phyloP scores from a whole-genome alignment of 1,284 basidiomycete species.

The Fomitopsis pinicola region DNA sequence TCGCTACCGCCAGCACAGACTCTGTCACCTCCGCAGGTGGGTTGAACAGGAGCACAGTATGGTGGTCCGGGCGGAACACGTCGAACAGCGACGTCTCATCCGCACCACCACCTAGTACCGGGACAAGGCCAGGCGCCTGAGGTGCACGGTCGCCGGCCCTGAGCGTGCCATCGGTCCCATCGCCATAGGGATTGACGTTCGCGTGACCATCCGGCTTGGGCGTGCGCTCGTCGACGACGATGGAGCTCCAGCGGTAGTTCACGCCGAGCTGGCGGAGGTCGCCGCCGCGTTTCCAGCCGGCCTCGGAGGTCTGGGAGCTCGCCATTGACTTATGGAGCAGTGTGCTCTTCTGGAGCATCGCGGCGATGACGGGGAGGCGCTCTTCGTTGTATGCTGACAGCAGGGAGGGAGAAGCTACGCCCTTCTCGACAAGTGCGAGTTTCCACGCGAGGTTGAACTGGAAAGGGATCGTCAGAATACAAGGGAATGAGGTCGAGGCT shows the following conservation, averaged over 20 bases:
- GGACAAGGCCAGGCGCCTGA: constrained; percentile 31
- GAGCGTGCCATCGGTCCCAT: constrained; percentile 14
- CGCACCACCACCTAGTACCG: not conserved
- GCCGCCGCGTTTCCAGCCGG: constrained; percentile 5
- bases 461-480: not conserved
- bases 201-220: constrained; percentile 6
- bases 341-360: constrained; percentile 21
- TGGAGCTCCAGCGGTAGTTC: constrained; percentile 12
- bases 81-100: constrained; percentile 20
- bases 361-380: constrained; percentile 22
- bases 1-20: not conserved
- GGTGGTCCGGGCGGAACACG: constrained; percentile 16
- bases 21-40: not conserved
- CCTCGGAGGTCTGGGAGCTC: too few species aligned
- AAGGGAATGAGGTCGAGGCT: not conserved
- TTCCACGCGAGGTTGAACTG: constrained; percentile 30
- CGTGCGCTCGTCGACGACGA: constrained; percentile 34
- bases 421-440: constrained; percentile 11
- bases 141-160: constrained; percentile 24
- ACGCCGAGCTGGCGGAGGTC: constrained; percentile 36
- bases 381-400: constrained; percentile 22
- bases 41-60: constrained; percentile 25
- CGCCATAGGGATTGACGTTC: constrained; percentile 16
- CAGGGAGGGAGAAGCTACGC: constrained; percentile 14
- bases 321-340: not conserved